phyloP scores from a whole-genome alignment of 2,329 filamentous ascomycete genomes.

The Daldinia eschscholtzii region DNA sequence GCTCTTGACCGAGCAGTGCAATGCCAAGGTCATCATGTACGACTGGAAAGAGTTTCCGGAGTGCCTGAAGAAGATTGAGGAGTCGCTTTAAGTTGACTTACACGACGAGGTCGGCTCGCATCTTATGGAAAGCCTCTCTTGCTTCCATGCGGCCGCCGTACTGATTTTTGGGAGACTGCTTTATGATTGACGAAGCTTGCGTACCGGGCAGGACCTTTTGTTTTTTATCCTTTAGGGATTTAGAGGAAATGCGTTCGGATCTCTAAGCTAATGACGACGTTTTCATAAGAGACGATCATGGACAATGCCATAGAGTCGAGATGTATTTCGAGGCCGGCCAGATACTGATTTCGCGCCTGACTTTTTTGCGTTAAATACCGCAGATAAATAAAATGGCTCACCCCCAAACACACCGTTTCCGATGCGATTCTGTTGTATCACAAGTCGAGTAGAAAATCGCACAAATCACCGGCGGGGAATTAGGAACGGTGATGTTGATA shows the following conservation, averaged over 20 bases:
- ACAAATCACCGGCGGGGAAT: slow-evolving; percentile 29
- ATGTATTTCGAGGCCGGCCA: slow-evolving; percentile 15
- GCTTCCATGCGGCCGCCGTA: slow-evolving; percentile 13
- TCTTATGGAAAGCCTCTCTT: slow-evolving; percentile 14
- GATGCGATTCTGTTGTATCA: slow-evolving; percentile 23
- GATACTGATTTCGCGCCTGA: slow-evolving; percentile 23
- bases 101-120: background rate
- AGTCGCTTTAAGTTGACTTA: slow-evolving; percentile 49
- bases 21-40: slow-evolving; percentile 64
- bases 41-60: slow-evolving; percentile 59
- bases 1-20: slow-evolving; percentile 63
- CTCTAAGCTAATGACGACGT: slow-evolving; percentile 13
- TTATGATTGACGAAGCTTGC: slow-evolving; percentile 22
- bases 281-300: slow-evolving; percentile 22
- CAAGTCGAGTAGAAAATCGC: slow-evolving; percentile 22
- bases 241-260: slow-evolving; percentile 19
- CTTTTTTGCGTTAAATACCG: slow-evolving; percentile 30
- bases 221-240: slow-evolving; percentile 15
- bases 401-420: slow-evolving; percentile 18
- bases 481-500: slow-evolving; percentile 24
- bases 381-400: slow-evolving; percentile 39
- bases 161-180: slow-evolving; percentile 20
- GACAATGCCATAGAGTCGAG: slow-evolving; percentile 21
- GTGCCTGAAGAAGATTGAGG: slow-evolving; percentile 55
- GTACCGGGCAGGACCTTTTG: slow-evolving; percentile 18